phyloP scores from a whole-genome alignment of 2,329 filamentous ascomycete species.

The Cercospora sp. region DNA sequence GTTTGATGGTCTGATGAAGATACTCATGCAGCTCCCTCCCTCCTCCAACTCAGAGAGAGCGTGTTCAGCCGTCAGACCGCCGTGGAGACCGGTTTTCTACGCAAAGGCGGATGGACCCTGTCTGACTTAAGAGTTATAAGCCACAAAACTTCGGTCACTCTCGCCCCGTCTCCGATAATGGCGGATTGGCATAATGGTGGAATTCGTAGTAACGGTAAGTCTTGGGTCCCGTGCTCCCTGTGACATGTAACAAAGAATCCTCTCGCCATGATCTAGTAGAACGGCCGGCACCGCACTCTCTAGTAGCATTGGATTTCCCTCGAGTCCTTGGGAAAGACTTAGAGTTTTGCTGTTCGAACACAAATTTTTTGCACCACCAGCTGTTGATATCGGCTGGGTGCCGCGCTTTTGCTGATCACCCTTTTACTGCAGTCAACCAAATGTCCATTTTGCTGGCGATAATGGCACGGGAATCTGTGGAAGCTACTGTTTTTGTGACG shows the following conservation, averaged over 20 bases:
- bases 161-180: constrained; percentile 7
- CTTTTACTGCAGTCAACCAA: background rate
- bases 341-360: constrained; percentile 11
- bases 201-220: constrained; percentile 2
- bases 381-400: background rate
- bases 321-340: constrained; percentile 1
- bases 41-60: background rate
- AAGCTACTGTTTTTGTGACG: background rate
- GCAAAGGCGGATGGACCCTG: background rate
- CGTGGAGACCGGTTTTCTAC: background rate
- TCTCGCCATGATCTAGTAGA: constrained; percentile 6
- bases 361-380: background rate
- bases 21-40: background rate
- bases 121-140: background rate
- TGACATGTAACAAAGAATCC: constrained; percentile 11
- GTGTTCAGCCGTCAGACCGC: background rate
- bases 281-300: constrained; percentile 8
- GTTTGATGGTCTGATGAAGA: constrained; percentile 4
- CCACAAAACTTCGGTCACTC: background rate
- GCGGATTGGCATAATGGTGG: constrained; percentile 2
- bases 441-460: background rate
- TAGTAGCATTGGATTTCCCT: constrained; percentile 11
- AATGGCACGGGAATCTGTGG: background rate
- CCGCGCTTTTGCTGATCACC: background rate
- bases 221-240: background rate